Evolutionary conservation across 129 eudicot genomes (phyloP).

Genomic region (Erigeron canadensis): DNA sequence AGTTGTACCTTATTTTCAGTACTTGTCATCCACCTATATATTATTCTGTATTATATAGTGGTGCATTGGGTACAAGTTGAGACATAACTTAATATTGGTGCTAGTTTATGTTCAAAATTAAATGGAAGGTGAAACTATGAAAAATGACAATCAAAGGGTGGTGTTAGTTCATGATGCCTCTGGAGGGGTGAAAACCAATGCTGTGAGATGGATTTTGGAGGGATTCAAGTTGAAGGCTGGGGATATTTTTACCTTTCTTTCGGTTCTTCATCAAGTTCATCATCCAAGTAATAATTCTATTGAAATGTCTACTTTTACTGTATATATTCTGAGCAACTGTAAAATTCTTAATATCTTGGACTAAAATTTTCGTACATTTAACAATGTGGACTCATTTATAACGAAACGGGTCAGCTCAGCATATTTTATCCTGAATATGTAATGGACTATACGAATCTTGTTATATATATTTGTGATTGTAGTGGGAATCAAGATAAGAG

Average conservation of each 20-base stretch:
- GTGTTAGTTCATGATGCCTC: constrained; percentile 48
- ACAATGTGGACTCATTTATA: too few species aligned
- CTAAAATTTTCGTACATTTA: too few species aligned
- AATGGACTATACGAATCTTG: neutral
- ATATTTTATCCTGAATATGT: too few species aligned
- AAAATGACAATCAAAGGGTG: constrained; percentile 42
- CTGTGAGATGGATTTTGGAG: constrained; percentile 37
- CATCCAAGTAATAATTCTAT: constrained; percentile 33
- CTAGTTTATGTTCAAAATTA: neutral
- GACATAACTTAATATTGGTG: neutral
- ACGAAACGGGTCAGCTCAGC: too few species aligned
- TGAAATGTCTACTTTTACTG: too few species aligned
- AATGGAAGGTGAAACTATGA: constrained; percentile 39
- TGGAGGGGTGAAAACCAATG: constrained; percentile 27
- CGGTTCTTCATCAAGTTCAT: constrained; percentile 36
- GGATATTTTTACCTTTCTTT: constrained; percentile 37
- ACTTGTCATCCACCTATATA: neutral
- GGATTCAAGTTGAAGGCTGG: constrained; percentile 44
- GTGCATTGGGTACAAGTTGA: neutral
- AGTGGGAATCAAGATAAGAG: constrained; percentile 51
- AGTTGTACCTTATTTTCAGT: constrained; percentile 18
- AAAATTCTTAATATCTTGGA: too few species aligned
- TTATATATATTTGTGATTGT: constrained; percentile 17
- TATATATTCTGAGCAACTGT: too few species aligned
- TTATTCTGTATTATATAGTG: neutral